phyloP scores from a whole-genome alignment of 2,329 filamentous ascomycete species.

The Fusarium algeriense region DNA sequence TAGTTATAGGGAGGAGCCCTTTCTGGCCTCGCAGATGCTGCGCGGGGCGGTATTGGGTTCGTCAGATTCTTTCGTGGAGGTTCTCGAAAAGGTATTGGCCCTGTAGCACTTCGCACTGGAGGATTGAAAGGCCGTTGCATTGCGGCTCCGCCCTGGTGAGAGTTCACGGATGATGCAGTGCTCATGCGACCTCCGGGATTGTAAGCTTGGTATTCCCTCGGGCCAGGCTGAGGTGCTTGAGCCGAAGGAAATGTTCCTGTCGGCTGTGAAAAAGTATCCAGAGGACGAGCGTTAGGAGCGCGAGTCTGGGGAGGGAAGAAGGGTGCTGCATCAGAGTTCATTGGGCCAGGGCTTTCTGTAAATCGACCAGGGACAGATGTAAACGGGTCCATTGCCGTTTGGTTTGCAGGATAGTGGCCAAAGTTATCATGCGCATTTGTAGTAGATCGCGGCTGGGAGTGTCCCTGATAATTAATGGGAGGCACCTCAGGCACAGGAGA shows the following conservation, averaged over 20 bases:
- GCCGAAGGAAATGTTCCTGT: constrained; percentile 15
- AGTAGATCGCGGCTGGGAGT: constrained; percentile 51
- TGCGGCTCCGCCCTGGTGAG: constrained; percentile 39
- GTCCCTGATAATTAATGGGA: constrained; percentile 36
- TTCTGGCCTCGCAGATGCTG: constrained; percentile 37
- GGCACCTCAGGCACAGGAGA: constrained; percentile 56
- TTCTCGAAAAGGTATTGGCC: constrained; percentile 51
- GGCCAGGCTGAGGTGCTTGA: constrained; percentile 10
- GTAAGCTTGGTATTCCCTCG: constrained; percentile 48
- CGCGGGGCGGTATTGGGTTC: constrained; percentile 53
- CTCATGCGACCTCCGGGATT: constrained; percentile 51
- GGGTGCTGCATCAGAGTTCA: constrained; percentile 46
- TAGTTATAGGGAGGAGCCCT: constrained; percentile 50
- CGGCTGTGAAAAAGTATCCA: constrained; percentile 48
- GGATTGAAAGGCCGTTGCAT: constrained; percentile 43
- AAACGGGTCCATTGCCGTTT: constrained; percentile 21
- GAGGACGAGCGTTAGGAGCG: constrained; percentile 50
- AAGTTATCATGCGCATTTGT: constrained; percentile 55
- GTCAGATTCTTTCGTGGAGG: constrained; percentile 61
- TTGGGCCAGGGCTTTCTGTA: constrained; percentile 49
- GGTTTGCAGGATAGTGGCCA: constrained; percentile 39
- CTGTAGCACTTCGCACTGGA: constrained; percentile 57
- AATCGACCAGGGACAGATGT: constrained; percentile 39
- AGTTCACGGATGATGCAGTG: constrained; percentile 50
- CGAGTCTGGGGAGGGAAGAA: constrained; percentile 52